Evolutionary conservation across 2,329 filamentous ascomycete genomes (phyloP).

Genomic region (Phaeosphaeriaceae sp.): DNA sequence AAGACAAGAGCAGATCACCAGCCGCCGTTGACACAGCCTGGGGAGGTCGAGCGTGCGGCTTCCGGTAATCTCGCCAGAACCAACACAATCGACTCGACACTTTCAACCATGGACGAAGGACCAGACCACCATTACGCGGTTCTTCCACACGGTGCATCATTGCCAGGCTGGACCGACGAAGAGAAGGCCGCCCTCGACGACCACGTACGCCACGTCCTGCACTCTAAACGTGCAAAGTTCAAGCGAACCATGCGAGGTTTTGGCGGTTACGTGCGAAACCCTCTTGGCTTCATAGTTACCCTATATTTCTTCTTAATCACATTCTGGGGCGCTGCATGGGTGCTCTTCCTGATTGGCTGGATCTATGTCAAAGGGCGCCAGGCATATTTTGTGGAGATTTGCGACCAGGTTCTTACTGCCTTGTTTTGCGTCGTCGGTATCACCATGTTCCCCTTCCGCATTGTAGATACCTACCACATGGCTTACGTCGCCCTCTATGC

Average conservation of each 20-base stretch:
- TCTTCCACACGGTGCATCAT: slow-evolving; percentile 72
- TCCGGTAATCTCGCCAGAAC: slow-evolving; percentile 21
- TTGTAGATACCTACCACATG: slow-evolving; percentile 88
- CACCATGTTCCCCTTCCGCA: slow-evolving; percentile 71
- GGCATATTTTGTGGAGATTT: slow-evolving; percentile 62
- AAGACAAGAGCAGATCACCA: slow-evolving; percentile 19
- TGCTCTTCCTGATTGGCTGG: slow-evolving; percentile 87
- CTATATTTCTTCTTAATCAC: slow-evolving; percentile 88
- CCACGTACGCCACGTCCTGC: slow-evolving; percentile 84
- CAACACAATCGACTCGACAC: slow-evolving; percentile 41
- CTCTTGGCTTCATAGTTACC: slow-evolving; percentile 82
- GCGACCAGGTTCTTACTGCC: slow-evolving; percentile 66
- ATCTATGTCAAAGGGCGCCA: slow-evolving; percentile 78
- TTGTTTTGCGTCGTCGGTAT: slow-evolving; percentile 69
- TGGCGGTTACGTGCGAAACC: slow-evolving; percentile 72
- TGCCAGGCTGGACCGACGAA: slow-evolving; percentile 77
- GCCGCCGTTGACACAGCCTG: slow-evolving; percentile 22
- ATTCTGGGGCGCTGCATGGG: slow-evolving; percentile 84
- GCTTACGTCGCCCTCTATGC: slow-evolving; percentile 76
- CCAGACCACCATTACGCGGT: slow-evolving; percentile 72
- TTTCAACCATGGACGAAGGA: slow-evolving; percentile 53
- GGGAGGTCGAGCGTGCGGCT: slow-evolving; percentile 21
- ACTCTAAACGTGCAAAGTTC: slow-evolving; percentile 78
- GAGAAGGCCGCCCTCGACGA: slow-evolving; percentile 81
- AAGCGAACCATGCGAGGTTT: slow-evolving; percentile 82